A percentile compares a stretch with the other conserved stretches of the same genome.
These are phyloP conservation scores for Apiospora sp. DNA, from an alignment of 2,329 filamentous ascomycete species.

Conservation along the genomic window DNA sequence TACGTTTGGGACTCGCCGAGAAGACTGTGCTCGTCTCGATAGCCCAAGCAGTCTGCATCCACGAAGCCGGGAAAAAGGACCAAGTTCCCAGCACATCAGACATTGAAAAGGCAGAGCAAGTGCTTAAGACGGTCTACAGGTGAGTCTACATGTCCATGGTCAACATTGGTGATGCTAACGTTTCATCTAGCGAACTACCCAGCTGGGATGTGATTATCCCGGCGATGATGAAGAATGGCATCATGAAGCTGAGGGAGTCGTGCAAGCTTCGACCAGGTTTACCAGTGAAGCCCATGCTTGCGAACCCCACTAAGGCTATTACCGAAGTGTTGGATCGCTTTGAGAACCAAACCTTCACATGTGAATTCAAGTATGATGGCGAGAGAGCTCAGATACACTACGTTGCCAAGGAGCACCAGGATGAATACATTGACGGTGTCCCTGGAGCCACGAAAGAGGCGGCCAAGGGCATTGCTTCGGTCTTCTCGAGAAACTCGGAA, in stretches of 20 bases:
- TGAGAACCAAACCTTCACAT: constrained; percentile 93
- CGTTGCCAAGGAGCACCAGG: constrained; percentile 79
- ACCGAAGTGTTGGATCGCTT: constrained; percentile 97
- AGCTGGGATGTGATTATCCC: constrained; percentile 96
- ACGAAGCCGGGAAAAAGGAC: constrained; percentile 78
- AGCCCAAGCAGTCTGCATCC: constrained; percentile 85
- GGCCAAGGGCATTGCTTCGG: constrained; percentile 80
- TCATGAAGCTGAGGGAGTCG: constrained; percentile 80
- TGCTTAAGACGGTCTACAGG: constrained; percentile 91
- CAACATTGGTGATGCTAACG: constrained; percentile 42
- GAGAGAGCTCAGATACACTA: constrained; percentile 99
- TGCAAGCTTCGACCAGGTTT: constrained; percentile 95
- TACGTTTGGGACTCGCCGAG: constrained; percentile 90
- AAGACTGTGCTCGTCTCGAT: constrained; percentile 90
- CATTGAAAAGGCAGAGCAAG: constrained; percentile 82
- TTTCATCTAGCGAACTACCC: constrained; percentile 77
- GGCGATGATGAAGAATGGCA: constrained; percentile 84
- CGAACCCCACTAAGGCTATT: constrained; percentile 97
- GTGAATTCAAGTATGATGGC: constrained; percentile 99
- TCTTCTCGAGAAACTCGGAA: constrained; percentile 97
- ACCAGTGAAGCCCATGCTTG: constrained; percentile 97
- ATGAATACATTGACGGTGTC: constrained; percentile 71
- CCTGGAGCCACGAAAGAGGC: constrained; percentile 69
- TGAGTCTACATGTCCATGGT: constrained; percentile 45
- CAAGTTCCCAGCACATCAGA: constrained; percentile 77